Base-by-base conservation (phyloP, 345 rosid species). In the Luvunga scandens region DNA sequence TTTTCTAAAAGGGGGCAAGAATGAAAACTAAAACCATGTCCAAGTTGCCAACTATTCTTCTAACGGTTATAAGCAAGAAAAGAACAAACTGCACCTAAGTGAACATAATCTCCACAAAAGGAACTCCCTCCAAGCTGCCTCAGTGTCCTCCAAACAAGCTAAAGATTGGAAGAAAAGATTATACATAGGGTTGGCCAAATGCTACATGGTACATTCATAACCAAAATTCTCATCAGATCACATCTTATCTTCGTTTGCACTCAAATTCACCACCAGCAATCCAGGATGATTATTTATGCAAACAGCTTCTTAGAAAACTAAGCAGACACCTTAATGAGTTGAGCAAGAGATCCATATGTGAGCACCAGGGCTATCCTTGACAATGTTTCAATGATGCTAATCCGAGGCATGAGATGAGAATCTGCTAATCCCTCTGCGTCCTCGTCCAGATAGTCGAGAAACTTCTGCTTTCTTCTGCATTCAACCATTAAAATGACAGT, bases 391-490 rank as follows among this genome's bases (percentile, higher is more conserved):
- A 74, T 10, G 61, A 68, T 38, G 74, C 50, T 36, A 22, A 39
- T 28, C 36, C 4, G 9, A 53, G 50, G 50, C 50, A 45, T 1
- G 50, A 12, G 50, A 45, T 4, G 39, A 75, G 45, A 81, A 83
- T 70, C 83, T 75, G 75, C 85, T 82, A 78, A 34, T 69, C 27
- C 59, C 30, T 21, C 34, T 55, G 14, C 36, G 56, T 12, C 59
- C 18, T 2, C 45, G n/a, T 19, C 61, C 61, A 56, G 16, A 13
- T 27, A 21, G 39, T 61, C 77, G 71, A 76, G 2, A 78, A 24
- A 56, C 82, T 77, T 68, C 80, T 63, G 77, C 88, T 64, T 83
- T 83, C 66, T 80, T 84, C 97, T 89, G 89, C 80, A 85, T 34
- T 42, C 53, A 28, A 13, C 8, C 22, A 45, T 60, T 50, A 33